Evolutionary conservation across 371 early-diverging fungal genomes (phyloP).

Genomic region (Mucor indicus): DNA sequence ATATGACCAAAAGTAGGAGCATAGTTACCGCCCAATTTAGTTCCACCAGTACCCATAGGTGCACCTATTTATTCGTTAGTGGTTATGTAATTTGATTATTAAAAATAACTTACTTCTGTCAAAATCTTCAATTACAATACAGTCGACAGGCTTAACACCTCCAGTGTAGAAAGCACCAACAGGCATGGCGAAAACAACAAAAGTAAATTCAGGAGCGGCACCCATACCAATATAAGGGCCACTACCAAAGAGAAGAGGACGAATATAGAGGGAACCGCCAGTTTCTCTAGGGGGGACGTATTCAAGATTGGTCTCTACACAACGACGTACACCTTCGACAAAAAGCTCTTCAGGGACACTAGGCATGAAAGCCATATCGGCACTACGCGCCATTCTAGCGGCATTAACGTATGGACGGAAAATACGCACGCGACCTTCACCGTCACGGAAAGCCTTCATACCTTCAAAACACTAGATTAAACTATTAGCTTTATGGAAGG

Average conservation of each 20-base stretch:
- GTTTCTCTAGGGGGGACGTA: conserved; percentile 71
- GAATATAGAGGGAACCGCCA: conserved; percentile 65
- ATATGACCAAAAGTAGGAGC: conserved; percentile 64
- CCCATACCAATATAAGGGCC: conserved; percentile 69
- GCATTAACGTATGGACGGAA: conserved; percentile 78
- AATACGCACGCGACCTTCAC: conserved; percentile 69
- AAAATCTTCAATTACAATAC: conserved; percentile 64
- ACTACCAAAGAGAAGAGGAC: conserved; percentile 72
- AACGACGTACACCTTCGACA: conserved; percentile 57
- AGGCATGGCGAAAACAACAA: conserved; percentile 69
- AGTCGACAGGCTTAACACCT: conserved; percentile 73
- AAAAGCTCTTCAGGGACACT: conserved; percentile 63
- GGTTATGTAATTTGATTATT: background rate
- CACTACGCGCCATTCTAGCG: conserved; percentile 59
- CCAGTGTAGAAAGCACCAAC: conserved; percentile 69
- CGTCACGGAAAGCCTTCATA: conserved; percentile 76
- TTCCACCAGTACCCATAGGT: conserved; percentile 60
- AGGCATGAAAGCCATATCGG: conserved; percentile 61
- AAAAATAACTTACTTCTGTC: conserved; percentile 58
- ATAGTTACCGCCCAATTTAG: conserved; percentile 81
- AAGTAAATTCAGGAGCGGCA: conserved; percentile 67
- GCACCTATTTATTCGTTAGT: too few species aligned
- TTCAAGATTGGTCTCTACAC: conserved; percentile 65
- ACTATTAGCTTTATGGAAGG: too few species aligned
- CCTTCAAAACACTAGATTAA: conserved; percentile 82